phyloP scores from a whole-genome alignment of 176 grass and related monocot genomes.

The Carex kokanica region DNA sequence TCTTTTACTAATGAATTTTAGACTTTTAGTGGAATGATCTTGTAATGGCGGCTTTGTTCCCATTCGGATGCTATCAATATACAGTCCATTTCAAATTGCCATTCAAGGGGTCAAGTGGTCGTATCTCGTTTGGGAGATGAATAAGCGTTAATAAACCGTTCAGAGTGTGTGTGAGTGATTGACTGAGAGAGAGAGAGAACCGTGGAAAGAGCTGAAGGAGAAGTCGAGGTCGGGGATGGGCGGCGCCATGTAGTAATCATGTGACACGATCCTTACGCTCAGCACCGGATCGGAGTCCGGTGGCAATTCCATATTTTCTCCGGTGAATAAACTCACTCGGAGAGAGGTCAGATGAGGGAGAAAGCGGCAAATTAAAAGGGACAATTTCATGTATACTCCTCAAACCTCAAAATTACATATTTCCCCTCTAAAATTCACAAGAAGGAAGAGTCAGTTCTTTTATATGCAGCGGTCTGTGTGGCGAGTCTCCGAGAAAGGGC shows the following conservation, averaged over 20 bases:
- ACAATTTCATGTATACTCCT: too few species aligned
- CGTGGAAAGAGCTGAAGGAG: conserved; percentile 68
- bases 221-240: conserved; percentile 65
- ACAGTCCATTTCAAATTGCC: neutral
- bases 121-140: neutral
- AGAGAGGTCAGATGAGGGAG: neutral
- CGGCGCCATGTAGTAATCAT: conserved; percentile 92
- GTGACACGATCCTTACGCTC: conserved; percentile 76
- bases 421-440: too few species aligned
- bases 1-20: neutral
- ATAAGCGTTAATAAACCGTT: neutral
- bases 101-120: neutral
- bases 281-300: conserved; percentile 43
- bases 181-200: conserved; percentile 20
- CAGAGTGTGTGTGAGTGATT: neutral
- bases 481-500: neutral
- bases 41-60: neutral
- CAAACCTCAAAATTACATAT: too few species aligned
- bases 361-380: neutral
- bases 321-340: conserved; percentile 6
- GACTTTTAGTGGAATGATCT: neutral
- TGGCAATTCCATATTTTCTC: conserved; percentile 33
- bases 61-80: neutral
- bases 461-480: neutral
- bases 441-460: neutral